These are phyloP conservation scores for Aspergillus fructus DNA, from an alignment of 2,329 filamentous ascomycete species.

Conservation along the genomic window DNA sequence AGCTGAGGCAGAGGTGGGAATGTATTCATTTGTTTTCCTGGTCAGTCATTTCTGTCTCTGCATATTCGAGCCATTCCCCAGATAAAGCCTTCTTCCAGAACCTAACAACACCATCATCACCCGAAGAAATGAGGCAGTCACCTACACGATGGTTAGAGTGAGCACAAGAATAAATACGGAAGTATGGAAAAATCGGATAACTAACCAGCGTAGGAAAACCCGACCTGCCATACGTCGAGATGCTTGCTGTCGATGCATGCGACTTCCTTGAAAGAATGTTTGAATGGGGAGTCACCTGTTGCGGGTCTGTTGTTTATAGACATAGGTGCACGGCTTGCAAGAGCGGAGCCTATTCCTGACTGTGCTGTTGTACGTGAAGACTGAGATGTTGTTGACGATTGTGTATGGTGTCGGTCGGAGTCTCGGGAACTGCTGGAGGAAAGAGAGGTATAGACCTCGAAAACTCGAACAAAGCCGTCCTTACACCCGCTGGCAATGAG, in stretches of 20 bases:
- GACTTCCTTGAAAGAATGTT: conserved; percentile 42
- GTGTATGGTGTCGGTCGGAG: conserved; percentile 26
- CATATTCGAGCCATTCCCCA: conserved; percentile 47
- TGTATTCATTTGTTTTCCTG: conserved; percentile 19
- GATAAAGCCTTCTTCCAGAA: conserved; percentile 46
- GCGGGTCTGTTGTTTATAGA: conserved; percentile 33
- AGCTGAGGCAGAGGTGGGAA: neutral
- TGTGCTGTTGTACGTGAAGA: conserved; percentile 35
- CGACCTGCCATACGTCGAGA: conserved; percentile 47
- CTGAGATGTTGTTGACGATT: conserved; percentile 27
- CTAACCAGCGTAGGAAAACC: conserved; percentile 45
- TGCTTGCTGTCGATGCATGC: conserved; percentile 46
- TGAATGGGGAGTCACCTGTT: conserved; percentile 38
- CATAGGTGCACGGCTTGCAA: conserved; percentile 36
- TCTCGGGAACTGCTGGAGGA: conserved; percentile 28
- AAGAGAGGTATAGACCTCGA: conserved; percentile 56
- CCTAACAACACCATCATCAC: conserved; percentile 43
- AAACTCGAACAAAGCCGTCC: conserved; percentile 87
- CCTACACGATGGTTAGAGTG: conserved; percentile 26
- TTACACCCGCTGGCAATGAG: conserved; percentile 89
- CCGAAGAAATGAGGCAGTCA: conserved; percentile 45
- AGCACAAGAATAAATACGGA: neutral
- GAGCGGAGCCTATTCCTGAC: conserved; percentile 43
- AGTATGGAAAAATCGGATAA: neutral
- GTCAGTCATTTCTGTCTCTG: conserved; percentile 41